Percentiles rank a stretch among this genome's conserved stretches.
Conservation (phyloP, 2,329 filamentous ascomycete genomes). For the Septoria linicola region DNA sequence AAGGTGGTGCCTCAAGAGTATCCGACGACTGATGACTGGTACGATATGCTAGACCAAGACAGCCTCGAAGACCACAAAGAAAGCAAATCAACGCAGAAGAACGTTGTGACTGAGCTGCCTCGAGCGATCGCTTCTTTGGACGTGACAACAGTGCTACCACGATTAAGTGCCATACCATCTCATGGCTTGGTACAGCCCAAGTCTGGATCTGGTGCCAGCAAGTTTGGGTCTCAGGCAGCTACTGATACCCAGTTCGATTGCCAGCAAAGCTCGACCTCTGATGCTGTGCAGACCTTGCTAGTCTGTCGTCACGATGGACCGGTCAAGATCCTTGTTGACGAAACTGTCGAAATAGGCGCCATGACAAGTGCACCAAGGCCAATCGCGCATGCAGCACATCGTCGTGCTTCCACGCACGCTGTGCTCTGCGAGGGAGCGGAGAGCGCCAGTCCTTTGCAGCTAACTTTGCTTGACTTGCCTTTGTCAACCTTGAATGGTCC, state of each 20-base stretch:
- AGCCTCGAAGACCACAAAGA: constrained; percentile 43
- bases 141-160: constrained; percentile 72
- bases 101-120: constrained; percentile 52
- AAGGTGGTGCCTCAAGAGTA: background rate
- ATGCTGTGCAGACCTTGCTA: constrained; percentile 27
- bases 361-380: constrained; percentile 21
- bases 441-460: constrained; percentile 8
- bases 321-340: constrained; percentile 33
- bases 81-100: constrained; percentile 3
- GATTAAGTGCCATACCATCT: constrained; percentile 50
- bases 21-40: constrained; percentile 31
- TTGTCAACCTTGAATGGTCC: constrained; percentile 42
- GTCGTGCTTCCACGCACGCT: constrained; percentile 71
- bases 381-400: constrained; percentile 66
- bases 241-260: constrained; percentile 32
- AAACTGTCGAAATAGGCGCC: constrained; percentile 34
- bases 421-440: constrained; percentile 50
- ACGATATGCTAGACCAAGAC: constrained; percentile 21
- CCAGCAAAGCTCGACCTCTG: constrained; percentile 11
- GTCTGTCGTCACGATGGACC: constrained; percentile 24
- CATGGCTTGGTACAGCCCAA: constrained; percentile 50
- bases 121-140: constrained; percentile 72
- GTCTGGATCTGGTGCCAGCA: constrained; percentile 29
- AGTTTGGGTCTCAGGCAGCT: constrained; percentile 30
- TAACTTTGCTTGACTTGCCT: constrained; percentile 29